Percentiles rank a stretch among this genome's conserved stretches.
Evolutionary conservation across 2,329 filamentous ascomycete species (phyloP).

Genomic region (Xylariaceae sp.): DNA sequence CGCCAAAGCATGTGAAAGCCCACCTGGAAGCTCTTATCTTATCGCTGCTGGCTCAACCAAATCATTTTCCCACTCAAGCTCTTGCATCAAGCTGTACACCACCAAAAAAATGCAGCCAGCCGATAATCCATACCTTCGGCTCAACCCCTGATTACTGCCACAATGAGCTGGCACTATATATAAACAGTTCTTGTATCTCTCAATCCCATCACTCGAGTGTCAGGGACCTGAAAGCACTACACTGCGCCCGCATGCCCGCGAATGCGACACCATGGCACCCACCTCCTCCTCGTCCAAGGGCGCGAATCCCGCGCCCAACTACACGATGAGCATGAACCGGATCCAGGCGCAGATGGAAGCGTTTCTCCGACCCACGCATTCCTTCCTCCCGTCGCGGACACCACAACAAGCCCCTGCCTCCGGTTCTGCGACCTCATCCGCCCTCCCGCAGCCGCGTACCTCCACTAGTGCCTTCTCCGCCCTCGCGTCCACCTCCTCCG

Average conservation of each 20-base stretch:
- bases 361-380: constrained; percentile 25
- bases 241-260: neutral
- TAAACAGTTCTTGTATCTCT: neutral
- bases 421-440: neutral
- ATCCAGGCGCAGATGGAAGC: constrained; percentile 38
- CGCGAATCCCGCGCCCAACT: constrained; percentile 41
- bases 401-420: neutral
- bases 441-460: constrained; percentile 4
- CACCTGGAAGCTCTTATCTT: constrained; percentile 7
- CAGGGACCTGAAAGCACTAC: too few species aligned
- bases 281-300: constrained; percentile 30
- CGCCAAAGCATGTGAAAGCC: too few species aligned
- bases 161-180: too few species aligned
- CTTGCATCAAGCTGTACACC: neutral
- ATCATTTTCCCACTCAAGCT: neutral
- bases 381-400: constrained; percentile 20
- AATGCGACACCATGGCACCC: constrained; percentile 37
- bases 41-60: neutral
- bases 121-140: too few species aligned
- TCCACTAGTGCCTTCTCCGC: constrained; percentile 26
- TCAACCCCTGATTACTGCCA: too few species aligned
- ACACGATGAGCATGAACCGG: constrained; percentile 39
- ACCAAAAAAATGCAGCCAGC: neutral
- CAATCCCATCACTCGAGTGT: too few species aligned
- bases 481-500: constrained; percentile 21